These are phyloP conservation scores for Ustilago hordei DNA, from an alignment of 1,284 basidiomycete species.

Conservation along the genomic window DNA sequence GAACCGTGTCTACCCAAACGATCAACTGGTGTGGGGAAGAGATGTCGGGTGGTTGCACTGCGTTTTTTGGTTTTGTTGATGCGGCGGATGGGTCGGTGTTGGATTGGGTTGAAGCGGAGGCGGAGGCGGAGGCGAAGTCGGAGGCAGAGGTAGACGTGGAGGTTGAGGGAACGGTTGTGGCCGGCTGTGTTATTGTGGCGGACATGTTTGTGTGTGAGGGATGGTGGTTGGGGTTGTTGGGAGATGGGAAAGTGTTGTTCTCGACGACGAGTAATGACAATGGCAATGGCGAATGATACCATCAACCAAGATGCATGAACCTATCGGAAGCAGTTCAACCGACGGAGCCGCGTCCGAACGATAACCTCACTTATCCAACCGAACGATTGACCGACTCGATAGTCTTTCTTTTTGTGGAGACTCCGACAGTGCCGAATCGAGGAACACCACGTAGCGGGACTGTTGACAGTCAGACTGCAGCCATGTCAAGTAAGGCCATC, in stretches of 20 bases:
- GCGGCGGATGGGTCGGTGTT: conserved; percentile 2
- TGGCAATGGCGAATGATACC: neutral
- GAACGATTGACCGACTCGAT: conserved; percentile 6
- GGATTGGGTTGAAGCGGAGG: conserved; percentile 10
- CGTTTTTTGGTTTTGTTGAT: neutral
- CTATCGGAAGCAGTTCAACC: conserved; percentile 41
- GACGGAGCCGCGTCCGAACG: conserved; percentile 20
- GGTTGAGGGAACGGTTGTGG: neutral
- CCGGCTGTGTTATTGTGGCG: conserved; percentile 3
- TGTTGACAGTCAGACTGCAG: neutral
- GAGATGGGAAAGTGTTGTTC: conserved; percentile 20
- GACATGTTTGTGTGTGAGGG: conserved; percentile 1
- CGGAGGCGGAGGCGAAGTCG: conserved; percentile 1
- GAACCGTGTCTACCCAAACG: conserved; percentile 66
- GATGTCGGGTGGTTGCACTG: conserved; percentile 37
- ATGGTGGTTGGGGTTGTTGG: conserved; percentile 9
- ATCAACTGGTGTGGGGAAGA: conserved; percentile 65
- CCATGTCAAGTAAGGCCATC: neutral
- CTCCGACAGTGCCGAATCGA: conserved; percentile 4
- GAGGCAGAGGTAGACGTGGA: neutral
- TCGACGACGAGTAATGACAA: neutral
- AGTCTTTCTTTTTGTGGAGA: conserved; percentile 1
- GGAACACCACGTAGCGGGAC: neutral
- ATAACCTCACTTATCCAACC: conserved; percentile 26
- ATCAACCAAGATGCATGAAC: conserved; percentile 11